Evolutionary conservation across 192 early-diverging fungal species (phyloP).

Genomic region (Phlyctochytrium arcticum): DNA sequence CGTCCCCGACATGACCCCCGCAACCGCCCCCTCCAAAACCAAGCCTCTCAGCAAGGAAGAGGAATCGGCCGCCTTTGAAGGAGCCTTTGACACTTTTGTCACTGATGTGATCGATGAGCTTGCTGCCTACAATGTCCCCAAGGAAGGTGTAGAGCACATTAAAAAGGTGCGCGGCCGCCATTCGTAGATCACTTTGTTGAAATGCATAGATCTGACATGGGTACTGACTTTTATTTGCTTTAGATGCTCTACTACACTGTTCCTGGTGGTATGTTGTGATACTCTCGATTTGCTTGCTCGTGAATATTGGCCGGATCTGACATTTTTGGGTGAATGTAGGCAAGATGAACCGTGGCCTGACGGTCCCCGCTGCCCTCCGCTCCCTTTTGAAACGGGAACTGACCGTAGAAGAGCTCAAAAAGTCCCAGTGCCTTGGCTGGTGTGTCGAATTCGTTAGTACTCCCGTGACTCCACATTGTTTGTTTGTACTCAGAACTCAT

Average conservation of each 20-base stretch:
- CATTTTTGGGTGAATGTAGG: conserved; percentile 32
- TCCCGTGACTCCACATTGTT: not conserved
- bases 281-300: not conserved
- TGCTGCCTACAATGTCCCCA: conserved; percentile 55
- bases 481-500: not conserved
- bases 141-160: conserved; percentile 54
- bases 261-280: conserved; percentile 47
- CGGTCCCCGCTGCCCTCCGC: conserved; percentile 84
- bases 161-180: conserved; percentile 23
- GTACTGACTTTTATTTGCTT: not conserved
- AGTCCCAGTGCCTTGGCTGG: conserved; percentile 93
- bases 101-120: conserved; percentile 74
- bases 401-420: conserved; percentile 74
- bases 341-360: conserved; percentile 98
- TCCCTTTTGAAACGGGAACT: conserved; percentile 73
- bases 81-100: conserved; percentile 68
- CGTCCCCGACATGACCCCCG: no score
- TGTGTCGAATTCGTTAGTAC: conserved; percentile 79
- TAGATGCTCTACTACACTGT: conserved; percentile 56
- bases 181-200: not conserved
- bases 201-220: not conserved
- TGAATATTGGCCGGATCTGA: not conserved
- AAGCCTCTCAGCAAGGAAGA: not conserved
- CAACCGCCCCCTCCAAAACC: no score
- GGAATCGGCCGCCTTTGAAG: conserved; percentile 54